phyloP scores from a whole-genome alignment of 805 yeast species.

The Saccharomycopsis vini region DNA sequence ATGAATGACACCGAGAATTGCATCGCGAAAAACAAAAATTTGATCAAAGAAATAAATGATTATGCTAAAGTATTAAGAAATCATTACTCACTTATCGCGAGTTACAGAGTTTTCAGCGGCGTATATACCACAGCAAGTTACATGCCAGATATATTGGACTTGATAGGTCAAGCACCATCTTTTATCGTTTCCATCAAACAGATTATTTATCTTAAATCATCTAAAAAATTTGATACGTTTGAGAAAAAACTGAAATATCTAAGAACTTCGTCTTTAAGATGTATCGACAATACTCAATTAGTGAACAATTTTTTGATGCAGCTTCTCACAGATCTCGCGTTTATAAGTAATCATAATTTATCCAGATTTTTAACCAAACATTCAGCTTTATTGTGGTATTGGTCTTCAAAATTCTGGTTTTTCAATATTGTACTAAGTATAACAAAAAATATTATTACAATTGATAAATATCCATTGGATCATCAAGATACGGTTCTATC shows the following conservation, averaged over 20 bases:
- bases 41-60: background rate
- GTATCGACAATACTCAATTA: constrained; percentile 11
- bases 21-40: background rate
- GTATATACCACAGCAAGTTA: constrained; percentile 11
- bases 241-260: background rate
- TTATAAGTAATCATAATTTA: constrained; percentile 16
- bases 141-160: constrained; percentile 14
- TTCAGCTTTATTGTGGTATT: constrained; percentile 12
- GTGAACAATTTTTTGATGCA: constrained; percentile 13
- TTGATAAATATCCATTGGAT: background rate
- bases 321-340: constrained; percentile 17
- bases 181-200: background rate
- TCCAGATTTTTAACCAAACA: constrained; percentile 1
- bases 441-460: constrained; percentile 1
- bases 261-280: background rate
- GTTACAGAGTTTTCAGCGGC: constrained; percentile 11
- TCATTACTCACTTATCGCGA: constrained; percentile 15
- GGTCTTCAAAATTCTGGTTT: constrained; percentile 19
- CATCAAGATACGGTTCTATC: background rate
- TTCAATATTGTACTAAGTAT: constrained; percentile 10
- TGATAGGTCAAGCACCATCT: background rate
- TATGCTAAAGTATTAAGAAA: constrained; percentile 12
- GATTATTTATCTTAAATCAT: background rate
- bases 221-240: background rate
- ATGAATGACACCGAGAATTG: background rate